Percentiles rank a stretch among this genome's conserved stretches.
Conservation (phyloP, 2,329 filamentous ascomycete species). For the Aspergillus pseudoterreus region DNA sequence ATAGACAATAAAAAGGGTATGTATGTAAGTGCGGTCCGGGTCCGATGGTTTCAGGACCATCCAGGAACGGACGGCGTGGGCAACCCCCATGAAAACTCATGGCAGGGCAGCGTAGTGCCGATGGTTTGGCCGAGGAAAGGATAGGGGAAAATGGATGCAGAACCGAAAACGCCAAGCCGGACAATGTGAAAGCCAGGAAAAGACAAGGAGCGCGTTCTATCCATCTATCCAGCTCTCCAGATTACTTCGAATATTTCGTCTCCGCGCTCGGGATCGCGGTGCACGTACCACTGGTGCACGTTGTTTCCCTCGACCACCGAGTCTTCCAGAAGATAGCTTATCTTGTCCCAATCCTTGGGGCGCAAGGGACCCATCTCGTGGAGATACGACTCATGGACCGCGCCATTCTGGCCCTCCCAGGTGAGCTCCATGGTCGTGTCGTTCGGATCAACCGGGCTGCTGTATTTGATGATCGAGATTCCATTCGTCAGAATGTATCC, state of each 20-base stretch:
- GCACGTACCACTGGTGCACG: constrained; percentile 56
- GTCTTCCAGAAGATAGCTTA: constrained; percentile 50
- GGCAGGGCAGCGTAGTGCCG: not conserved
- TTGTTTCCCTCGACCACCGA: constrained; percentile 41
- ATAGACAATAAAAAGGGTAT: constrained; percentile 6
- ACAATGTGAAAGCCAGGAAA: not conserved
- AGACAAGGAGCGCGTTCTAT: not conserved
- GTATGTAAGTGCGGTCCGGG: constrained; percentile 1
- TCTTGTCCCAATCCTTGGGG: constrained; percentile 45
- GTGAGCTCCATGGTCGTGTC: constrained; percentile 52
- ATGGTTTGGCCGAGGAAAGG: not conserved
- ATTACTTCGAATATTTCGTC: constrained; percentile 41
- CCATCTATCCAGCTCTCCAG: constrained; percentile 25
- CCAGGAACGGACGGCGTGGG: not conserved
- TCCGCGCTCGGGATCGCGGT: constrained; percentile 37
- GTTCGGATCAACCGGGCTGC: constrained; percentile 41
- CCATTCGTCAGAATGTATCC: constrained; percentile 56
- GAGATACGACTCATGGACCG: constrained; percentile 44
- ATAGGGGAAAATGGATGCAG: not conserved
- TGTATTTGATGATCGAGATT: constrained; percentile 54
- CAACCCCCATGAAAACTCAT: not conserved
- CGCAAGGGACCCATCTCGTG: constrained; percentile 54
- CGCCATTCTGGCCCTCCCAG: constrained; percentile 47
- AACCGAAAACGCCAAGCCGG: not conserved
- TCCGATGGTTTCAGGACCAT: not conserved